Percentiles rank a stretch among this genome's conserved stretches.
Conservation (phyloP, 768 basidiomycete species). For the Termitomyces sp. region DNA sequence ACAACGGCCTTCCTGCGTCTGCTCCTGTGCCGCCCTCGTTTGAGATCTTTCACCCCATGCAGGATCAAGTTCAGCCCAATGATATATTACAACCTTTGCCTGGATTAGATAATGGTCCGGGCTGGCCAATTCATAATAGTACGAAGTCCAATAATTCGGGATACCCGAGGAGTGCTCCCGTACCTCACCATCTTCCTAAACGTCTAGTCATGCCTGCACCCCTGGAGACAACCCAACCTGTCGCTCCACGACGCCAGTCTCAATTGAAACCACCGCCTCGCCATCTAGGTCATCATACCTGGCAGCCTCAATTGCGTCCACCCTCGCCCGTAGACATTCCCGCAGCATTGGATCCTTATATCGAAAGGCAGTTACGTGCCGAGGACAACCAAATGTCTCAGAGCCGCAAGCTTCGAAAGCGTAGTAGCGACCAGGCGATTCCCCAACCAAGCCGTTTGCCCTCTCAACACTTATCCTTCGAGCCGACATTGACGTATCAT, state of each 20-base stretch:
- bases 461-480: constrained; percentile 9
- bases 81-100: background rate
- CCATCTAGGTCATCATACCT: constrained; percentile 4
- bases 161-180: constrained; percentile 10
- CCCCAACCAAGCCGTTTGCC: constrained; percentile 10
- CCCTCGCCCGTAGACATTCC: constrained; percentile 6
- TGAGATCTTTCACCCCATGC: background rate
- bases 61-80: background rate
- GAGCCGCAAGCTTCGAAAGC: constrained; percentile 24
- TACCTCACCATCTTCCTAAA: constrained; percentile 47
- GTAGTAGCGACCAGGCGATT: constrained; percentile 13
- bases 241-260: constrained; percentile 12
- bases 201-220: constrained; percentile 73
- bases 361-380: constrained; percentile 10
- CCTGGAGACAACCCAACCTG: constrained; percentile 34
- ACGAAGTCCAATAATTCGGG: constrained; percentile 12
- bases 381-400: constrained; percentile 18
- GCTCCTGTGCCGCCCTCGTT: constrained; percentile 4
- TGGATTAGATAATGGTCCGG: constrained; percentile 2
- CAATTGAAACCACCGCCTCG: constrained; percentile 8
- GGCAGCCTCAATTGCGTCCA: constrained; percentile 11
- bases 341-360: constrained; percentile 1
- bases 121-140: constrained; percentile 12
- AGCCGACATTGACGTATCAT: constrained; percentile 12
- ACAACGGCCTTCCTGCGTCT: constrained; percentile 7